Base-by-base conservation (phyloP, 805 yeast genomes). In the Pichia gijzeniarum region DNA sequence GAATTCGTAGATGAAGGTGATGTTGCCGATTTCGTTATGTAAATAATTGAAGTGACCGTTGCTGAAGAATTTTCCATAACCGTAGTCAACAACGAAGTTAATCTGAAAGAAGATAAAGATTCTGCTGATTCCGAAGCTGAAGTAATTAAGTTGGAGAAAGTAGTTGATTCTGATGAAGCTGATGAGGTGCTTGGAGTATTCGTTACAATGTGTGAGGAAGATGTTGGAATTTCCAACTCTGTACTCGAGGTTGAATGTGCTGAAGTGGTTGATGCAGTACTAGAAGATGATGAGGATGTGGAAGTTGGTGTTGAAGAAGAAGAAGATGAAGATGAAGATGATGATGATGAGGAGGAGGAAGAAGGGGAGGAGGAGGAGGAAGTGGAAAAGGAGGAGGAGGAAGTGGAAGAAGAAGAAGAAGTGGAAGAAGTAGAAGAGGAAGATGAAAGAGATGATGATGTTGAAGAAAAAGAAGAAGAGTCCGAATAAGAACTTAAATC, bases 401-500 rank as follows among this genome's bases (percentile, higher is more conserved):
- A 16, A 4, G 50, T 9, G 3, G 47, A 9, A 13, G 58, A 35
- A 6, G 43, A 30, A 1, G 55, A 31, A 4, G 53, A 40, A 3
- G 54, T 17, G 10, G 51, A 40, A 12, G 51, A 30, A 2, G 48
- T 14, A 16, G 47, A 31, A 4, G 45, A 14, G 7, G 62, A 45
- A 6, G 64, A 62, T 39, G 47, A 31, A 4, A 44, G 12, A 8
- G 62, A 45, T 7, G 64, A 62, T 39, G 64, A 65, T 35, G 59
- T 53, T 3, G 68, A 59, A 5, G 68, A 62, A 9, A 70, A 56
- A 12, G 21, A 22, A 32, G 51, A 48, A 12, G 59, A 59, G 34
- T 50, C 48, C 13, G 59, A 60, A 32, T 59, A 25, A 34, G 37
- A 32, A 19, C 36, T 40, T 25, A 37, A 50, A 25, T 44, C 48